Conservation (phyloP, 345 rosid species). For the Acer negundo region DNA sequence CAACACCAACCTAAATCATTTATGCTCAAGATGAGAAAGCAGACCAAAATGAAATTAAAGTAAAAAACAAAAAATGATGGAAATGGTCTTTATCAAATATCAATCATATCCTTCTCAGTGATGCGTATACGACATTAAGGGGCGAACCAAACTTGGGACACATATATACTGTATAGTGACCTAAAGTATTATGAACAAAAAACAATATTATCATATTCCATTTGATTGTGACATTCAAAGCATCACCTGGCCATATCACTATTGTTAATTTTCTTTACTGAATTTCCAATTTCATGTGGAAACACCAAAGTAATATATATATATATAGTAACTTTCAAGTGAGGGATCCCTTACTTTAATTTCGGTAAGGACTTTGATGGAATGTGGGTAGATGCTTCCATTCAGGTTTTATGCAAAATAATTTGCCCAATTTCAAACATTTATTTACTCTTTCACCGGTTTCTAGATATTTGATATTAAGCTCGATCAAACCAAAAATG, state of each 20-base stretch:
- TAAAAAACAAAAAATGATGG: not conserved
- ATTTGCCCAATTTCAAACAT: not conserved
- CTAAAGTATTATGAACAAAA: not conserved
- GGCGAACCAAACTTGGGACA: conserved; percentile 6
- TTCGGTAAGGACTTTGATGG: not conserved
- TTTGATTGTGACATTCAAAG: conserved; percentile 18
- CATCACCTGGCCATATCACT: too few relatives aligned
- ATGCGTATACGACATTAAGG: not conserved
- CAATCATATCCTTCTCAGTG: not conserved
- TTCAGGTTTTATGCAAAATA: not conserved
- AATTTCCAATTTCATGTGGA: too few relatives aligned
- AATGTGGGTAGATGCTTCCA: not conserved
- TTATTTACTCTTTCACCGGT: not conserved
- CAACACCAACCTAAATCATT: not conserved
- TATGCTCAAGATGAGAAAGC: not conserved
- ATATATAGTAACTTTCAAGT: too few relatives aligned
- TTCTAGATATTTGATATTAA: not conserved
- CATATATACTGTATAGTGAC: too few relatives aligned
- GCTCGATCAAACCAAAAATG: not conserved
- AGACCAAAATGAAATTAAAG: not conserved
- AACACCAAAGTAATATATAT: too few relatives aligned
- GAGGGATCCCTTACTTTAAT: too few relatives aligned
- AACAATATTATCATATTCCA: not conserved
- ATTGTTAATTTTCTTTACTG: too few relatives aligned
- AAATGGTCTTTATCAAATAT: not conserved